Base-by-base conservation (phyloP, 2,329 filamentous ascomycete species). In the Chaetomium olivaceum region DNA sequence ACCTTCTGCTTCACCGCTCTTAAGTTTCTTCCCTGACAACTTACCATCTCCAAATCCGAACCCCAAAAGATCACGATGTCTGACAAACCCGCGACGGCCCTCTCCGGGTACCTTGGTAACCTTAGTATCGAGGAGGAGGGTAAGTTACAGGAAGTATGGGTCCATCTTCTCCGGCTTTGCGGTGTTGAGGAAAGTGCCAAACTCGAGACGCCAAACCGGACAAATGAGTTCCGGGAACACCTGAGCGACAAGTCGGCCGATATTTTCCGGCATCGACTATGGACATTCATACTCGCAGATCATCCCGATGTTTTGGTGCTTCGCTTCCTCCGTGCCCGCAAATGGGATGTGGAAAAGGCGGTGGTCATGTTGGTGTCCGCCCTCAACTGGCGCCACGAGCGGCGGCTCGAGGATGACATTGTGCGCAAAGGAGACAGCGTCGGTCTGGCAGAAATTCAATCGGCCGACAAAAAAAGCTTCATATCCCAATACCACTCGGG, bases 341-440 rank as follows among this genome's bases (percentile, higher is more conserved):
- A 66, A 16, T 66, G 64, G 64, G 64, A 66, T 52, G 57, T 63
- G 16, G 61, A 66, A 9, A 46, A 58, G 19, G 48, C 64, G n/a
- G 21, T 63, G 60, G 50, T 11, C 21, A 66, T 66, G 64, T 52
- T 66, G 14, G 51, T 57, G 5, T 59, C 55, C 2, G 57, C 60
- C 7, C n/a, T 66, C 54, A 57, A 57, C 48, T 66, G 64, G 64
- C 60, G 64, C 14, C 64, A 66, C 29, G 56, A 66, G 64, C 64
- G 43, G 39, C 56, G 50, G 5, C 27, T 66, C 4, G 61, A 66
- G 48, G 64, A 63, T 8, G 59, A 59, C 60, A 48, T 66, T 14
- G 29, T 66, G 14, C 48, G 29, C 56, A 27, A 31, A 36, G 64
- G 64, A 23, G 64, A 66, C 36, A 54, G 51, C 48, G 8, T 60